Conservation (phyloP, 2,329 filamentous ascomycete species). For the Penicillium rolfsii region DNA sequence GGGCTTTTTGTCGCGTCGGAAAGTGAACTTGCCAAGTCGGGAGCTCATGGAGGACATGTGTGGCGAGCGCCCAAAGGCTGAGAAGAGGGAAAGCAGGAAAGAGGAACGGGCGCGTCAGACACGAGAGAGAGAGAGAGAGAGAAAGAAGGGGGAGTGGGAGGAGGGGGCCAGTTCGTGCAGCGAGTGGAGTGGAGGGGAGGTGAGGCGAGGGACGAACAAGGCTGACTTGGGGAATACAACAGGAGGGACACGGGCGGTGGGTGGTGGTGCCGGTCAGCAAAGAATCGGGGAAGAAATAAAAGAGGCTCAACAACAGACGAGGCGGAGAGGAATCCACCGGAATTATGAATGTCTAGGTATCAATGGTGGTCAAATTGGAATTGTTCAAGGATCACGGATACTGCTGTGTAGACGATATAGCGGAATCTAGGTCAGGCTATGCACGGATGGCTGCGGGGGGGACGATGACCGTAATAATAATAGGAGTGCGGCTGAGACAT, state of each 20-base stretch:
- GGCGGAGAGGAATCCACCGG: background rate
- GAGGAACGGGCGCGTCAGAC: constrained; percentile 8
- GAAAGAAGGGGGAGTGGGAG: constrained; percentile 19
- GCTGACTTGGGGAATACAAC: constrained; percentile 8
- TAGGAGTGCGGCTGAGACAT: background rate
- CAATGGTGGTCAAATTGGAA: background rate
- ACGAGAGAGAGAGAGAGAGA: constrained; percentile 15
- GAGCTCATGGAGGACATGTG: constrained; percentile 56
- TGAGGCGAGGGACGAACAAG: constrained; percentile 15
- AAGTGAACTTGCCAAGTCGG: constrained; percentile 53
- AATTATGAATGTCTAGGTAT: background rate
- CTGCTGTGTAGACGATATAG: background rate
- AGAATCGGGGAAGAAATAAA: background rate
- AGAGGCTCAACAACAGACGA: background rate
- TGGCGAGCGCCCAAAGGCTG: constrained; percentile 25
- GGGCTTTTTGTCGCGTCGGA: constrained; percentile 55
- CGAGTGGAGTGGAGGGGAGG: constrained; percentile 15
- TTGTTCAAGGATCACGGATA: background rate
- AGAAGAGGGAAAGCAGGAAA: constrained; percentile 16
- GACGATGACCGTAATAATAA: background rate
- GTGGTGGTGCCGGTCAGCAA: background rate
- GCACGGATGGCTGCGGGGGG: background rate
- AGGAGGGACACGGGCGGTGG: background rate
- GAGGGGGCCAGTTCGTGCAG: constrained; percentile 4
- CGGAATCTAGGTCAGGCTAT: background rate